Conservation (phyloP, 2,329 filamentous ascomycete genomes). For the Coniochaeta sp. region DNA sequence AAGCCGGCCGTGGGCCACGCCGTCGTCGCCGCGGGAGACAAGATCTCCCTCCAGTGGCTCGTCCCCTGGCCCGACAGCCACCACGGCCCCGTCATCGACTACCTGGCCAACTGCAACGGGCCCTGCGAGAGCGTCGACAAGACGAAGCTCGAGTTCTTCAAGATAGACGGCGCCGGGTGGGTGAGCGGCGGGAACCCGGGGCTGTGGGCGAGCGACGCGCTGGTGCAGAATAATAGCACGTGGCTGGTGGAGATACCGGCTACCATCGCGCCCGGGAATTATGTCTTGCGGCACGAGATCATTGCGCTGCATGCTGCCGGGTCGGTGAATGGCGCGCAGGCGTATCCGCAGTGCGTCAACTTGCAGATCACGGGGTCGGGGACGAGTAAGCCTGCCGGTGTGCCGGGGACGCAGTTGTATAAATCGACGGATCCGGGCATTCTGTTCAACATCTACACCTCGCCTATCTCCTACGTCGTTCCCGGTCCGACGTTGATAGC, state of each 20-base stretch:
- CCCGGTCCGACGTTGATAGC: constrained; percentile 11
- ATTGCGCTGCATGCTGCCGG: constrained; percentile 41
- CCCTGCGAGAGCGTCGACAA: constrained; percentile 26
- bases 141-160: constrained; percentile 26
- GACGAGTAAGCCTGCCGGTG: constrained; percentile 31
- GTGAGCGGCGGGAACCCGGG: constrained; percentile 19
- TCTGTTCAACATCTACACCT: constrained; percentile 43
- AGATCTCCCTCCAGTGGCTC: constrained; percentile 30
- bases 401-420: constrained; percentile 45
- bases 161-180: constrained; percentile 23
- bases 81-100: constrained; percentile 30
- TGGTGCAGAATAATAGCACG: constrained; percentile 42
- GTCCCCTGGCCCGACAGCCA: constrained; percentile 27
- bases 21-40: constrained; percentile 25
- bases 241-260: constrained; percentile 40
- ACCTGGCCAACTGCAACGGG: constrained; percentile 28
- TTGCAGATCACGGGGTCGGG: constrained; percentile 45
- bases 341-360: constrained; percentile 52
- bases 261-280: constrained; percentile 37
- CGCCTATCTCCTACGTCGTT: constrained; percentile 7
- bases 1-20: constrained; percentile 24
- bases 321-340: constrained; percentile 35
- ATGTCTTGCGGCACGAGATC: constrained; percentile 45
- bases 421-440: constrained; percentile 44
- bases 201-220: constrained; percentile 29